These are phyloP conservation scores for Phytophthora ramorum DNA, from an alignment of 352 stramenopile species.

Conservation along the genomic window DNA sequence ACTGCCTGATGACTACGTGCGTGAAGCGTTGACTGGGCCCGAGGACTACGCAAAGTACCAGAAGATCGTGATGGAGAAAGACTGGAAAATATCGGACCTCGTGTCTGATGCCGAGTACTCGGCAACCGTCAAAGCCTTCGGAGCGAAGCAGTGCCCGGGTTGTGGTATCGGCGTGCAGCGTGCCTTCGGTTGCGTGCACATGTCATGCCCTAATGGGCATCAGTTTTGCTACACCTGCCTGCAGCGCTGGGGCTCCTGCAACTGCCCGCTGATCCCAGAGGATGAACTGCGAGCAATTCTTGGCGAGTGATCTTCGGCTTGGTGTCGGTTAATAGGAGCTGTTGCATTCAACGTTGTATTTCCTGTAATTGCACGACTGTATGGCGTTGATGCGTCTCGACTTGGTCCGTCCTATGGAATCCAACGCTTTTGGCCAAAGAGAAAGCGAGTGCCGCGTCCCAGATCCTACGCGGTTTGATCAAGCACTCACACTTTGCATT, in stretches of 20 bases:
- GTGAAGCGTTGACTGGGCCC: conserved; percentile 32
- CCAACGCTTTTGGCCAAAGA: neutral
- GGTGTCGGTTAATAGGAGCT: neutral
- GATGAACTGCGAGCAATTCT: conserved; percentile 59
- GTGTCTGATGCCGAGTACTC: conserved; percentile 72
- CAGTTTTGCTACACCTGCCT: conserved; percentile 85
- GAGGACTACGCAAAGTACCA: conserved; percentile 59
- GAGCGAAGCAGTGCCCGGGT: conserved; percentile 77
- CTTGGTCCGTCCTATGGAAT: neutral
- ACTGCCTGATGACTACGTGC: conserved; percentile 67
- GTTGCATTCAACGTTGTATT: conserved; percentile 4
- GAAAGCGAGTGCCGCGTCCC: conserved; percentile 15
- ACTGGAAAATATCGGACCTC: conserved; percentile 67
- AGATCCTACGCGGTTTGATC: conserved; percentile 1
- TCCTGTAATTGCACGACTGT: conserved; percentile 5
- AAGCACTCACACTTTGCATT: conserved; percentile 9
- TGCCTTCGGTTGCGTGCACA: conserved; percentile 82
- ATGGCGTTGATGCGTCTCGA: conserved; percentile 11
- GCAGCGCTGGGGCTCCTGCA: conserved; percentile 53
- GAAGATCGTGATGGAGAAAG: conserved; percentile 50
- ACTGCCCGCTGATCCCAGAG: conserved; percentile 67
- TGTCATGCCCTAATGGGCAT: conserved; percentile 74
- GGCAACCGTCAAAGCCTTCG: conserved; percentile 41
- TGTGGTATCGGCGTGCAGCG: conserved; percentile 78
- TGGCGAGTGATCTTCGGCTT: conserved; percentile 40